Evolutionary conservation across 2,329 filamentous ascomycete genomes (phyloP).

Genomic region (Rutstroemia sp.): DNA sequence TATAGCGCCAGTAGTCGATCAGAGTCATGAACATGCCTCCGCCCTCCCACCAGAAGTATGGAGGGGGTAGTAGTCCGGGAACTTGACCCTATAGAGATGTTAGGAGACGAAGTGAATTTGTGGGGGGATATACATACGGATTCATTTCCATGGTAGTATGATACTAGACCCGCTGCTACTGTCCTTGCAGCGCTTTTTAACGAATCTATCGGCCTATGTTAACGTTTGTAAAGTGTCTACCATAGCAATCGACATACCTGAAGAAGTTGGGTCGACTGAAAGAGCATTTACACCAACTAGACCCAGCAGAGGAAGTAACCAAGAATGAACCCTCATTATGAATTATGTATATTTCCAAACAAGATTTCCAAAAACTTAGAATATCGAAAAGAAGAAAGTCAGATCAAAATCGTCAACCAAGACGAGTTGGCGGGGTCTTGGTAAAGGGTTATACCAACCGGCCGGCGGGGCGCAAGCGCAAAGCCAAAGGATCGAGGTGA

Average conservation of each 20-base stretch:
- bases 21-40: constrained; percentile 66
- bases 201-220: constrained; percentile 20
- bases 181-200: constrained; percentile 30
- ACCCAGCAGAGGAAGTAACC: constrained; percentile 18
- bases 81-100: constrained; percentile 35
- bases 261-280: constrained; percentile 21
- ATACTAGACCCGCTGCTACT: constrained; percentile 40
- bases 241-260: constrained; percentile 15
- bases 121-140: constrained; percentile 28
- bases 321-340: constrained; percentile 20
- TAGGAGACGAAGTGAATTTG: constrained; percentile 23
- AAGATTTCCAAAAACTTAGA: background rate
- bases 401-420: background rate
- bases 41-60: constrained; percentile 55
- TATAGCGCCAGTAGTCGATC: constrained; percentile 81
- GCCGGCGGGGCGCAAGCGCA: background rate
- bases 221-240: background rate
- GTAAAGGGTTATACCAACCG: background rate
- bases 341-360: constrained; percentile 5
- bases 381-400: background rate
- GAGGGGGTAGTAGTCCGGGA: constrained; percentile 39
- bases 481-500: constrained; percentile 1
- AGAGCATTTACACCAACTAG: constrained; percentile 14
- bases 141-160: constrained; percentile 44
- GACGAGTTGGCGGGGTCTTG: constrained; percentile 1